Evolutionary conservation across 768 basidiomycete genomes (phyloP).

Genomic region (Lactifluus subvellereus): DNA sequence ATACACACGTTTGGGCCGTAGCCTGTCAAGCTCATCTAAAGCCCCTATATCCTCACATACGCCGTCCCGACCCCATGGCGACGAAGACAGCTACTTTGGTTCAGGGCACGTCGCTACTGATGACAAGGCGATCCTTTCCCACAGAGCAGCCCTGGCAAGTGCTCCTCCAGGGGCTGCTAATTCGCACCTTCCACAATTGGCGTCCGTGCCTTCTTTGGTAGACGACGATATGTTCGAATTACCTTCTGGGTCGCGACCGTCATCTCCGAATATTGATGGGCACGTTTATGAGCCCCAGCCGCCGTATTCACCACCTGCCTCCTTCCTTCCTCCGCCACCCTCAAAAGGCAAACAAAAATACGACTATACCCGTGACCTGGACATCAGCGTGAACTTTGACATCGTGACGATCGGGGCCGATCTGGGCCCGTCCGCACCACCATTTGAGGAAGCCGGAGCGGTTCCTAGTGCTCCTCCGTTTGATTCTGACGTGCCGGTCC

Average conservation of each 20-base stretch:
- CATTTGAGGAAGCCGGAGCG: slow-evolving; percentile 16
- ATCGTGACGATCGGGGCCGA: slow-evolving; percentile 10
- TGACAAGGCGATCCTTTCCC: slow-evolving; percentile 34
- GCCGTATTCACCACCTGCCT: slow-evolving; percentile 17
- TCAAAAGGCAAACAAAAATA: slow-evolving; percentile 21
- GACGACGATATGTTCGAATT: slow-evolving; percentile 9
- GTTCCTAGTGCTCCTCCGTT: slow-evolving; percentile 16
- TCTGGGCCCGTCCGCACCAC: slow-evolving; percentile 18
- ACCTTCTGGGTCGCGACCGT: background rate
- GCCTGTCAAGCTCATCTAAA: slow-evolving; percentile 7
- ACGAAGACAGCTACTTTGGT: background rate
- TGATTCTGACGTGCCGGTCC: slow-evolving; percentile 5
- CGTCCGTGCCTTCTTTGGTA: slow-evolving; percentile 17
- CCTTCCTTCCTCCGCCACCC: slow-evolving; percentile 22
- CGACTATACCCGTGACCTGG: slow-evolving; percentile 17
- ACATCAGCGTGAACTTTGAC: slow-evolving; percentile 2
- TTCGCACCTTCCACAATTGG: background rate
- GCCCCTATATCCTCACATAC: background rate
- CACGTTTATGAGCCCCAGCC: slow-evolving; percentile 9
- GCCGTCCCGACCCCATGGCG: background rate
- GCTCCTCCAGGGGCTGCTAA: background rate
- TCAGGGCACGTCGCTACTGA: slow-evolving; percentile 35
- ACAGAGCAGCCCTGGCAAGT: slow-evolving; percentile 28
- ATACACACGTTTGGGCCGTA: background rate
- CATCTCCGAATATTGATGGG: slow-evolving; percentile 3